These are phyloP conservation scores for Phellopilus nigrolimitatus DNA, from an alignment of 1,284 basidiomycete species.

Conservation along the genomic window DNA sequence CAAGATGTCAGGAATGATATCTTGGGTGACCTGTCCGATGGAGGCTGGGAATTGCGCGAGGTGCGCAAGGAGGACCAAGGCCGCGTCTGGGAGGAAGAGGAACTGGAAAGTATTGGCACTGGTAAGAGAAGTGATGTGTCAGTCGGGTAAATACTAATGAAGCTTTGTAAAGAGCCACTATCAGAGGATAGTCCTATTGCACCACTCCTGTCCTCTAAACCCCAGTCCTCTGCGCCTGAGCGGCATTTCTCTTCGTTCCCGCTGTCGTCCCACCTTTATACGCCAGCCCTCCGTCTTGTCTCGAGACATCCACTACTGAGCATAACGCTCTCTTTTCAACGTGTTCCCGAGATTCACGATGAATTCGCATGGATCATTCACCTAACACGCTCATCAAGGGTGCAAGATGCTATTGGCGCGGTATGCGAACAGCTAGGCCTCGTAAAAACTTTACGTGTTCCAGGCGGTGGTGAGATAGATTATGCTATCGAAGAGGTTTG, in stretches of 20 bases:
- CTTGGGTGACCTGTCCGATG: constrained; percentile 49
- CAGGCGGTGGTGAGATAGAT: constrained; percentile 56
- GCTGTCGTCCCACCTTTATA: constrained; percentile 65
- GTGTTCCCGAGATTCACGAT: constrained; percentile 77
- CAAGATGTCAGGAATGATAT: constrained; percentile 50
- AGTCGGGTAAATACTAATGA: neutral
- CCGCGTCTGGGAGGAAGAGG: constrained; percentile 64
- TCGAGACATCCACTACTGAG: constrained; percentile 61
- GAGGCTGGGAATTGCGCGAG: constrained; percentile 63
- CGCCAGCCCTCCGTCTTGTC: constrained; percentile 64
- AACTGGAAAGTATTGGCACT: constrained; percentile 57
- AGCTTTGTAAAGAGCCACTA: constrained; percentile 43
- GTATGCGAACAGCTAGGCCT: constrained; percentile 68
- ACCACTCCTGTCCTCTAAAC: constrained; percentile 41
- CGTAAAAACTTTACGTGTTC: constrained; percentile 51
- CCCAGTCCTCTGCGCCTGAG: constrained; percentile 35
- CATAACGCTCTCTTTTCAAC: constrained; percentile 53
- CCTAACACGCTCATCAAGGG: constrained; percentile 50
- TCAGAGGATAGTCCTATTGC: constrained; percentile 41
- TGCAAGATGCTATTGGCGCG: constrained; percentile 47
- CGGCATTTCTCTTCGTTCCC: constrained; percentile 70
- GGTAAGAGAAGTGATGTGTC: constrained; percentile 38
- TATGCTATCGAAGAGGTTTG: constrained; percentile 68
- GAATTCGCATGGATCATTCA: constrained; percentile 62
- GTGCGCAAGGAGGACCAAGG: constrained; percentile 55